Base-by-base conservation (phyloP, 2,329 filamentous ascomycete species). In the Colletotrichum musae region DNA sequence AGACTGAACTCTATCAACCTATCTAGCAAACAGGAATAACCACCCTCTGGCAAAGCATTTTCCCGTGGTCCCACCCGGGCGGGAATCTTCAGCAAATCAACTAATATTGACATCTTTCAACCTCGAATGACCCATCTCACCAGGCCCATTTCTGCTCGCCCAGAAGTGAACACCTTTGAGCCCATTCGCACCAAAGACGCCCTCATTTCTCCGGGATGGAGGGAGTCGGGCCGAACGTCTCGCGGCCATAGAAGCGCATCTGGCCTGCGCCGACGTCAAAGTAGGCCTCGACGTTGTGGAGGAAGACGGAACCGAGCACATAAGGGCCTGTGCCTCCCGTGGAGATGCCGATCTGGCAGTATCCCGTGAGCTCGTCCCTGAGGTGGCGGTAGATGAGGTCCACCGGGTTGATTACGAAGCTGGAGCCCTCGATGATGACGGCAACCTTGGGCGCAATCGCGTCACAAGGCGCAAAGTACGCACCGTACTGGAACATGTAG, bases 241-340 rank as follows among this genome's bases (percentile, higher is more conserved):
- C 53, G 18, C 72, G 72, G 48, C 63, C 66, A 45, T 83, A 83
- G 75, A 86, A 83, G 4, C 82, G 79, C 80, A 86, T 82, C 75
- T 84, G 76, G n/a, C 78, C 82, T 6, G 76, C 82, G 1, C 83
- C 83, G 16, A 85, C 76, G 67, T 86, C 83, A 72, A 85, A 86
- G 1, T 87, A 83, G 0, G 82, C 81, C 58, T 88, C 74, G 2
- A 85, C 84, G 63, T 85, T 87, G 74, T 86, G 82, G 68, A 88
- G 74, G 65, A 87, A 88, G 6, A 81, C 80, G 41, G 84, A 82
- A 0, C 86, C 86, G 39, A 88, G 74, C 26, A 87, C 83, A 66
- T 84, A 87, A 6, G 85, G 84, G 7, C 84, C 83, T 0, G 77
- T 71, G 0, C 81, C 82, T 1, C 84, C 84, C 54, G 76, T 83